Evolutionary conservation across 163 green algal genomes (phyloP), one percentile per base, ranked within the genome.

Genomic region (Volvox carteri): DNA sequence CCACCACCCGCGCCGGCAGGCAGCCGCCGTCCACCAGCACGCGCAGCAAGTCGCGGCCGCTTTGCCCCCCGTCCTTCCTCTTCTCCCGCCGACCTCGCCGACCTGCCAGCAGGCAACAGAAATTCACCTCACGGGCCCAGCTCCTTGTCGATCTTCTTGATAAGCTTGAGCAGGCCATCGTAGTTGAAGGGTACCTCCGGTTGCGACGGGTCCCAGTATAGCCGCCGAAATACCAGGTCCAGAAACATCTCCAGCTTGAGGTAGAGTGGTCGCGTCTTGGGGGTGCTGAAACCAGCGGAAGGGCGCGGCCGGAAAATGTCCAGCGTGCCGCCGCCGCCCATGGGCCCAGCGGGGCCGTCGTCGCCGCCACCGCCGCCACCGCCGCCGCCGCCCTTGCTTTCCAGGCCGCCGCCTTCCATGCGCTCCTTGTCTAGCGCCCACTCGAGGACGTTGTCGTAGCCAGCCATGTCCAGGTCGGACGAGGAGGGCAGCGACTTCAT

Each of bases 101-200:
- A n/a, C n/a, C n/a, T n/a, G n/a, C n/a, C n/a, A n/a, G n/a, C n/a
- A n/a, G n/a, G n/a, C n/a, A n/a, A n/a, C n/a, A n/a, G n/a, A n/a
- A n/a, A n/a, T n/a, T 60, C 39, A 0, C 28, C 76, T 93, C 65
- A 96, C 16, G 94, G 94, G 54, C 95, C 95, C 65, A 97, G 84
- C n/a, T 97, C 95, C 80, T 96, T 96, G 76, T 97, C 95, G 16
- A 95, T 91, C 91, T 96, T 97, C 90, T 96, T 96, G 73, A 97
- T 75, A 16, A 96, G 88, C 78, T 93, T 93, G 48, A 95, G 81
- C 81, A 96, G 76, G 7, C 72, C 89, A n/a, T 97, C 95, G 74
- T 95, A 90, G 72, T 94, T 95, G 87, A 97, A 94, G 23, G 80
- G 65, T 42, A 89, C 91, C 28, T 94, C 88, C 23, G 94, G 92